Conservation (phyloP, 306 rosid genomes). For the Gillenia trifoliata region DNA sequence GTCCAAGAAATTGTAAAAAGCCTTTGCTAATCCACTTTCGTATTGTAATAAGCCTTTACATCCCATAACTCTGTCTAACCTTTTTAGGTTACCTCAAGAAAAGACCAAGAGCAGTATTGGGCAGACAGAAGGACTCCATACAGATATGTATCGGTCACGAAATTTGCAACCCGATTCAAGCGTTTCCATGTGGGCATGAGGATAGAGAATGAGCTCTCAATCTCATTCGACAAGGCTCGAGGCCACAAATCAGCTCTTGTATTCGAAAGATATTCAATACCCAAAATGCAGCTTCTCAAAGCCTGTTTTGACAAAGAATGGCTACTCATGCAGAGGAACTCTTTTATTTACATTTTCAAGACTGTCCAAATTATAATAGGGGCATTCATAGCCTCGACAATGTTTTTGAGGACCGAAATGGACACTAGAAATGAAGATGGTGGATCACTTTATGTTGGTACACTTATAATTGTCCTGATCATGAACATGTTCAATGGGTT, state of each 20-base stretch:
- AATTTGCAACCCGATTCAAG: slow-evolving; percentile 62
- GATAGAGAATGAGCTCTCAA: slow-evolving; percentile 40
- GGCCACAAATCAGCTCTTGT: slow-evolving; percentile 76
- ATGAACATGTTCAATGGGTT: slow-evolving; percentile 80
- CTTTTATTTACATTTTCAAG: slow-evolving; percentile 69
- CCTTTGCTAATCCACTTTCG: not conserved
- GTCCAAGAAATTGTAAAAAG: not conserved
- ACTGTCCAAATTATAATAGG: slow-evolving; percentile 48
- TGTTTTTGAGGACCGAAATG: slow-evolving; percentile 65
- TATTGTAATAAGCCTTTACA: not conserved
- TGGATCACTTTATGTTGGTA: slow-evolving; percentile 58
- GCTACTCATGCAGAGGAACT: slow-evolving; percentile 62
- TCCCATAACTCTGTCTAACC: not conserved
- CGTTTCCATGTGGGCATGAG: slow-evolving; percentile 57
- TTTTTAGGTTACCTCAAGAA: slow-evolving; percentile 74
- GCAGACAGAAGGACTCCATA: slow-evolving; percentile 46
- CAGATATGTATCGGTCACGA: slow-evolving; percentile 48
- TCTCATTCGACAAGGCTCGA: slow-evolving; percentile 48
- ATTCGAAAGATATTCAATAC: slow-evolving; percentile 40
- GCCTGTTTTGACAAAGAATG: slow-evolving; percentile 79
- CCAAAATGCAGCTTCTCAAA: slow-evolving; percentile 48
- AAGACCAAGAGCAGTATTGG: slow-evolving; percentile 97
- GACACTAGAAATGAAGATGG: slow-evolving; percentile 44
- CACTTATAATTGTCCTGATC: slow-evolving; percentile 51
- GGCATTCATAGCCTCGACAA: slow-evolving; percentile 49